Conservation (phyloP, 129 eudicot species). For the Lonicera japonica region DNA sequence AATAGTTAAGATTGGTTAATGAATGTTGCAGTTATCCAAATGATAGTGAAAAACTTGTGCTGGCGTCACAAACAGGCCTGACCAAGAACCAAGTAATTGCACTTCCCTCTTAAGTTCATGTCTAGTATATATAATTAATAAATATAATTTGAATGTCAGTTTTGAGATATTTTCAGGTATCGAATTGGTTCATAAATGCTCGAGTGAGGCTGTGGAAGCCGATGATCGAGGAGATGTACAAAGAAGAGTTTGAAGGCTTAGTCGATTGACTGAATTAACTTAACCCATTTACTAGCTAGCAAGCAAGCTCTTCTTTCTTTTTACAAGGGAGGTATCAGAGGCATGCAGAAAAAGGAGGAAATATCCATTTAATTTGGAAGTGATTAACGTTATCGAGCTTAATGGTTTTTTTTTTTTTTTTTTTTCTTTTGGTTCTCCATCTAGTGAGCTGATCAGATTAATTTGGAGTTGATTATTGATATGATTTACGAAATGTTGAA, state of each 20-base stretch:
- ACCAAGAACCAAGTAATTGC: constrained; percentile 73
- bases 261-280: constrained; percentile 27
- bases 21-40: constrained; percentile 62
- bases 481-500: no score
- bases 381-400: not conserved
- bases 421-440: not conserved
- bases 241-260: constrained; percentile 78
- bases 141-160: not conserved
- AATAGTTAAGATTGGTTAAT: not conserved
- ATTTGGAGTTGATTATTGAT: no score
- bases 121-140: not conserved
- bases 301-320: constrained; percentile 18
- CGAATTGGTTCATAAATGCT: constrained; percentile 94
- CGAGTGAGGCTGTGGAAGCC: constrained; percentile 94
- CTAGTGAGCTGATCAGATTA: no score
- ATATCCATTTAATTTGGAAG: not conserved
- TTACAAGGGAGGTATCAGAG: constrained; percentile 35
- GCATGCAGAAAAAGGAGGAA: constrained; percentile 25
- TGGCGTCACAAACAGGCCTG: constrained; percentile 89
- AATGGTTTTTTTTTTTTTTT: not conserved
- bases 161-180: constrained; percentile 34
- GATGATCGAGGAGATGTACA: constrained; percentile 95
- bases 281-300: constrained; percentile 28
- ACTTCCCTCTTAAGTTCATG: constrained; percentile 1
- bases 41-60: constrained; percentile 73